Percentiles rank a stretch among this genome's conserved stretches.
phyloP scores from a whole-genome alignment of 495 filamentous ascomycete species.

The Rhizodiscina lignyota region DNA sequence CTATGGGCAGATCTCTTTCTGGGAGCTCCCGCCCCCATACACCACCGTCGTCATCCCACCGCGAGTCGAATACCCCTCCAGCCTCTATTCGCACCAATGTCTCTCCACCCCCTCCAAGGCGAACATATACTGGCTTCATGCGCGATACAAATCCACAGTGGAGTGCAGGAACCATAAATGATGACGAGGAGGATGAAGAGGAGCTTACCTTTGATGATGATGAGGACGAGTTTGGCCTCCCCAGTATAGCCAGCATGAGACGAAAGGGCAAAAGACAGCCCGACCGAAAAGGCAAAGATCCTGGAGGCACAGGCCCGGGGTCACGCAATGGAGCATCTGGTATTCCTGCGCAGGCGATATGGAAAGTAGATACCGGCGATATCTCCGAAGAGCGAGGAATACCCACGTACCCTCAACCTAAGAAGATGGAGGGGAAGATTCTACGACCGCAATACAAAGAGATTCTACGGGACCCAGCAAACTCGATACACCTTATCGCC shows the following conservation, averaged over 20 bases:
- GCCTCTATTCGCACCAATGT: constrained; percentile 21
- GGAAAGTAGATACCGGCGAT: constrained; percentile 62
- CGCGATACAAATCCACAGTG: constrained; percentile 62
- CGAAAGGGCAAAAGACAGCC: constrained; percentile 41
- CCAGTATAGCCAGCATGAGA: constrained; percentile 77
- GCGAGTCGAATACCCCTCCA: constrained; percentile 9
- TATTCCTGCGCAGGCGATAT: constrained; percentile 17
- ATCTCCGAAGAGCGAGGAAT: constrained; percentile 81
- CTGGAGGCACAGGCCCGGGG: constrained; percentile 19
- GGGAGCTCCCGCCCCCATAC: constrained; percentile 42
- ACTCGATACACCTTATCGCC: constrained; percentile 84
- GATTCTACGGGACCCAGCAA: constrained; percentile 84
- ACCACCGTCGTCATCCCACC: constrained; percentile 33
- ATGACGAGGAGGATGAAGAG: constrained; percentile 32
- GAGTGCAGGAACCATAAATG: constrained; percentile 46
- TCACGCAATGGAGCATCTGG: constrained; percentile 5
- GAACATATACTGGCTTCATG: constrained; percentile 60
- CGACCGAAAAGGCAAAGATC: constrained; percentile 28
- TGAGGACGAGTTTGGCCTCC: constrained; percentile 87
- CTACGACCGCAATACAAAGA: constrained; percentile 95
- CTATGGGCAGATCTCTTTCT: constrained; percentile 31
- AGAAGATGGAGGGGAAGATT: constrained; percentile 84
- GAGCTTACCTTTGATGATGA: constrained; percentile 62
- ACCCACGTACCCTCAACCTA: constrained; percentile 73
- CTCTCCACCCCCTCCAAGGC: constrained; percentile 40